Percentiles rank a stretch among this genome's conserved stretches.
Conservation (phyloP, 1,139 yeast species). For the Nematodospora anomalae region DNA sequence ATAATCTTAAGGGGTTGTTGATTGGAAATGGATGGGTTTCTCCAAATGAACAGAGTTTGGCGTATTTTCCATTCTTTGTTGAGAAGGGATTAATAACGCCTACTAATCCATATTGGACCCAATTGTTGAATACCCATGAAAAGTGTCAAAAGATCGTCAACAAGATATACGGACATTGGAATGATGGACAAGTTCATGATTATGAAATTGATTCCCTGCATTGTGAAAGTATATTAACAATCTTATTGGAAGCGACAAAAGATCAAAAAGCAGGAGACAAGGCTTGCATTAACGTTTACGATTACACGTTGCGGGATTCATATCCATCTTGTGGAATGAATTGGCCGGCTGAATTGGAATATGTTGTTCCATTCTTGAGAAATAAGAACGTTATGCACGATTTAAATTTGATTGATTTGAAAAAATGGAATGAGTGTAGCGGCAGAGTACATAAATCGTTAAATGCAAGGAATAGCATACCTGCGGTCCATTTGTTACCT, state of each 20-base stretch:
- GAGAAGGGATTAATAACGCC: conserved; percentile 55
- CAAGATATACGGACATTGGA: conserved; percentile 26
- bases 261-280: conserved; percentile 31
- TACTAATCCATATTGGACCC: conserved; percentile 37
- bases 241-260: conserved; percentile 39
- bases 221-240: conserved; percentile 52
- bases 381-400: conserved; percentile 55
- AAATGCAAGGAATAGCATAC: conserved; percentile 52
- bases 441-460: conserved; percentile 54
- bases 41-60: conserved; percentile 78
- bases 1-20: conserved; percentile 64
- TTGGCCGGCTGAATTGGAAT: conserved; percentile 81
- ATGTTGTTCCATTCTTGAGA: conserved; percentile 62
- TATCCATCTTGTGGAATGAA: conserved; percentile 89
- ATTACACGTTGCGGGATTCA: conserved; percentile 65
- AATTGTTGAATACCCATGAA: conserved; percentile 53
- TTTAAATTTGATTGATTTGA: conserved; percentile 49
- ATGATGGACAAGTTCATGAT: conserved; percentile 23
- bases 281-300: conserved; percentile 81
- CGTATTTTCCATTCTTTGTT: conserved; percentile 73
- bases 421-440: conserved; percentile 78
- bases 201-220: conserved; percentile 31
- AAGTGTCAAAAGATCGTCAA: conserved; percentile 58
- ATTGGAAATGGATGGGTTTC: conserved; percentile 98
- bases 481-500: conserved; percentile 69